phyloP scores from a whole-genome alignment of 495 filamentous ascomycete genomes.

The Mycothermus thermophilus region DNA sequence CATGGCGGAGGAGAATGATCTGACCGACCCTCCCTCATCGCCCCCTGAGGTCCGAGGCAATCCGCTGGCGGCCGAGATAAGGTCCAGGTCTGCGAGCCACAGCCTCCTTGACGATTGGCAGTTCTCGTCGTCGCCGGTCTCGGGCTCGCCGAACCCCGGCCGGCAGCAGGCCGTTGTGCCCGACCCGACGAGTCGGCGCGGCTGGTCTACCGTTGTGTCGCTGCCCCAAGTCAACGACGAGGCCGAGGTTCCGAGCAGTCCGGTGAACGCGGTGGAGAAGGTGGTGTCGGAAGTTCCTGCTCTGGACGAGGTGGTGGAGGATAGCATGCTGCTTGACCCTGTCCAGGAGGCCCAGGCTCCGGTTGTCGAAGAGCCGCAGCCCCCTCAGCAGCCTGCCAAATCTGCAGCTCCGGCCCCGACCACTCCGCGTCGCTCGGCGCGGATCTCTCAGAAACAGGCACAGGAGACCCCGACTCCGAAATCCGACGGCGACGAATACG shows the following conservation, averaged over 20 bases:
- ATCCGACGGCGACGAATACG: slow-evolving; percentile 28
- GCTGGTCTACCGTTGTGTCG: slow-evolving; percentile 8
- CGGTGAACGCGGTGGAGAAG: too few species aligned
- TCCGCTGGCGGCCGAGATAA: slow-evolving; percentile 31
- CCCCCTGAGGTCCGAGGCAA: slow-evolving; percentile 42
- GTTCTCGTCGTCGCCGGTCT: slow-evolving; percentile 33
- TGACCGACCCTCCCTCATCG: slow-evolving; percentile 38
- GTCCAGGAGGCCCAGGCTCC: not conserved
- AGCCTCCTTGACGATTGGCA: slow-evolving; percentile 32
- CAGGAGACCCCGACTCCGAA: slow-evolving; percentile 25
- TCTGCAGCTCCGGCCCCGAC: too few species aligned
- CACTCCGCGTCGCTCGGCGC: slow-evolving; percentile 11
- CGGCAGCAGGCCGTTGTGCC: slow-evolving; percentile 9
- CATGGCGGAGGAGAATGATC: slow-evolving; percentile 28
- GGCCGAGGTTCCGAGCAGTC: slow-evolving; percentile 1
- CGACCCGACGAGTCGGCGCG: slow-evolving; percentile 6
- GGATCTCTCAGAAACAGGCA: slow-evolving; percentile 1
- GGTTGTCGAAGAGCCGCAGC: not conserved
- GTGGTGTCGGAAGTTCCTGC: too few species aligned
- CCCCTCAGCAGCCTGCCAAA: too few species aligned
- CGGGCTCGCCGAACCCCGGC: slow-evolving; percentile 25
- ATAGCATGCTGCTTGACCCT: slow-evolving; percentile 11
- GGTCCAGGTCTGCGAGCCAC: slow-evolving; percentile 25
- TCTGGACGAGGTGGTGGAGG: slow-evolving; percentile 13
- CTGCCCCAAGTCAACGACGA: slow-evolving; percentile 4